Conservation (phyloP, 169 alveolate genomes). For the Prorocentrum cordatum region DNA sequence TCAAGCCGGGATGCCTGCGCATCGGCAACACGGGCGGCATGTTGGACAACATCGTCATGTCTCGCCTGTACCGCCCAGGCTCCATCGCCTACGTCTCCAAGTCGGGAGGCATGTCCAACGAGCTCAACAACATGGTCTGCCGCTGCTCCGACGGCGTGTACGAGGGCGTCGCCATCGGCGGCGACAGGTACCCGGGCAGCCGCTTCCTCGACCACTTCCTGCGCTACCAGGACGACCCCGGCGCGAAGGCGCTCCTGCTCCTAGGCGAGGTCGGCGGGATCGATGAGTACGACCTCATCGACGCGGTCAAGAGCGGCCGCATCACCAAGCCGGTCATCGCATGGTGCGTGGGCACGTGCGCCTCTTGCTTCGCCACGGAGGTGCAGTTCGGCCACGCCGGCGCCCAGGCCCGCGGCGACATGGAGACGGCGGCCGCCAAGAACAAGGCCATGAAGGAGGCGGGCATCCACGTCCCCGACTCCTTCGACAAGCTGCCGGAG, state of each 20-base stretch:
- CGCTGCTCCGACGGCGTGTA: slow-evolving; percentile 68
- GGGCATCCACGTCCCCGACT: slow-evolving; percentile 67
- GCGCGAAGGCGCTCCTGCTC: slow-evolving; percentile 41
- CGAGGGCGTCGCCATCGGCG: slow-evolving; percentile 69
- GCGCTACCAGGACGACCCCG: slow-evolving; percentile 72
- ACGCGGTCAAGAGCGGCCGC: slow-evolving; percentile 71
- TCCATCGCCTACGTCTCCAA: slow-evolving; percentile 73
- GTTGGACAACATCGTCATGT: slow-evolving; percentile 74
- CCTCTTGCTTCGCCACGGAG: slow-evolving; percentile 62
- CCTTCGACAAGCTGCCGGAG: slow-evolving; percentile 72
- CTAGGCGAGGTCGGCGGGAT: slow-evolving; percentile 72
- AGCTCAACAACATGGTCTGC: slow-evolving; percentile 72
- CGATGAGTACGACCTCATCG: slow-evolving; percentile 40
- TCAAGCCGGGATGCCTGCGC: slow-evolving; percentile 74
- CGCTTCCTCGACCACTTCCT: slow-evolving; percentile 73
- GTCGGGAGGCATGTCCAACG: slow-evolving; percentile 76
- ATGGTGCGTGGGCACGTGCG: slow-evolving; percentile 75
- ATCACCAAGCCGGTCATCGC: slow-evolving; percentile 74
- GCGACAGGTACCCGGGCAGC: slow-evolving; percentile 71
- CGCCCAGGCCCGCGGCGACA: slow-evolving; percentile 65
- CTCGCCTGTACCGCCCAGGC: slow-evolving; percentile 74
- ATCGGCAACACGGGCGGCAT: slow-evolving; percentile 75
- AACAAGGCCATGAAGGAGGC: slow-evolving; percentile 62
- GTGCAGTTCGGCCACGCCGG: not conserved
- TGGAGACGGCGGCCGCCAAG: slow-evolving; percentile 67